Evolutionary conservation across 75 land plant species (phyloP), one percentile per base, ranked within the genome.

Genomic region (Larix kaempferi): DNA sequence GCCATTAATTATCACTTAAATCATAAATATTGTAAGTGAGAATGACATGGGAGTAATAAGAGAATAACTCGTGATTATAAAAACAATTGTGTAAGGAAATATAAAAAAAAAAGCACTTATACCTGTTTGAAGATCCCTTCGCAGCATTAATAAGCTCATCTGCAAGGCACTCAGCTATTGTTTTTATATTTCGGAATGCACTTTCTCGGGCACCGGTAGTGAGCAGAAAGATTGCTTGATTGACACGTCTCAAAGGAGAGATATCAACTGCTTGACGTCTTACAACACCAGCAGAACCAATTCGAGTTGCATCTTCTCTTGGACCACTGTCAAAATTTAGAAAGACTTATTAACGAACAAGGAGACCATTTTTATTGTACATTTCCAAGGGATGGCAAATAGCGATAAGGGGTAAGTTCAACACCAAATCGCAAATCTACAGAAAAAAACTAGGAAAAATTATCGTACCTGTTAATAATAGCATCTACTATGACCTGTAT

Each of bases 211-310:
- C 88, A 69, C 91, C 91, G 58, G 88, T 89, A 2, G 91, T 86
- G 14, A 89, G 88, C 11, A 89, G 78, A 82, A 84, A 86, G 21
- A 89, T 81, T 15, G 90, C 90, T 74, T 89, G 90, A 39, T 89
- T 89, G 15, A 89, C 90, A 57, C 94, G 76, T 11, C 94, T 77
- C 57, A 91, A 76, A 26, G 94, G 94, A 29, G 94, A 91, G 37
- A 91, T 91, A 89, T 91, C 94, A 64, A 91, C 94, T 64, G 94
- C 94, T 75, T 91, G 94, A n/a, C 94, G 83, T 65, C 94, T 85
- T 66, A 91, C 89, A 74, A 89, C 94, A 81, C 94, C 94, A 76
- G 94, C 94, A 77, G 94, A 91, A 2, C 93, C 93, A 81, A 91
- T 91, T 15, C 93, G 74, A 1, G 92, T 91, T 0, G 92, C 92